Evolutionary conservation across 305 asterid species (phyloP).

Genomic region (Solanum hybrid): DNA sequence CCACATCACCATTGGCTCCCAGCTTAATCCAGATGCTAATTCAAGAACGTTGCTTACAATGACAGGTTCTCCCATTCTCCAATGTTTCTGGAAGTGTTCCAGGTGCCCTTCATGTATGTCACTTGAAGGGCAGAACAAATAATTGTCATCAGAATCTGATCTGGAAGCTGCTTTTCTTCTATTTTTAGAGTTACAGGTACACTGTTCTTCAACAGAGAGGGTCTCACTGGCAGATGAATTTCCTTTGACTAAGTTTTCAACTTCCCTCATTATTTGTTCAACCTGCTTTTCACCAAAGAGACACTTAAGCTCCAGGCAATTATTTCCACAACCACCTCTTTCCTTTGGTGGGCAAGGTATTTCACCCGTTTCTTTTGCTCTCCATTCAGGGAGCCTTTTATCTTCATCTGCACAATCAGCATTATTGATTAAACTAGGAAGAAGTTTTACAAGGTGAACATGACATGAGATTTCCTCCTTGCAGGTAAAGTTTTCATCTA

Average conservation of each 20-base stretch:
- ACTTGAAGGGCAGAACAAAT: slow-evolving; percentile 38
- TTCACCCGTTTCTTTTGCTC: slow-evolving; percentile 27
- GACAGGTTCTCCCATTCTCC: slow-evolving; percentile 51
- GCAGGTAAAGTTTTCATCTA: slow-evolving; percentile 14
- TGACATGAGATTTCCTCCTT: slow-evolving; percentile 6
- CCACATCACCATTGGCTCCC: slow-evolving; percentile 72
- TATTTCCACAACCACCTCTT: slow-evolving; percentile 48
- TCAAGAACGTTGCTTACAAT: slow-evolving; percentile 33
- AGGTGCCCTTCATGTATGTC: slow-evolving; percentile 32
- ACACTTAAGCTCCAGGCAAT: slow-evolving; percentile 31
- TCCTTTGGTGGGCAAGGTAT: slow-evolving; percentile 48
- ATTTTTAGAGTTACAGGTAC: slow-evolving; percentile 23
- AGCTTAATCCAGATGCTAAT: slow-evolving; percentile 43
- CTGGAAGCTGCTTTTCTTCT: slow-evolving; percentile 36
- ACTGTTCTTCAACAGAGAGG: slow-evolving; percentile 9
- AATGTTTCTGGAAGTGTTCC: slow-evolving; percentile 52
- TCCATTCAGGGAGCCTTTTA: slow-evolving; percentile 33
- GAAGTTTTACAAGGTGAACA: neutral
- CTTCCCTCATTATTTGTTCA: slow-evolving; percentile 27
- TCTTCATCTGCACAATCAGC: slow-evolving; percentile 14
- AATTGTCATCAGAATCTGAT: slow-evolving; percentile 34
- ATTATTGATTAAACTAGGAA: neutral
- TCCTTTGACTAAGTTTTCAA: slow-evolving; percentile 12
- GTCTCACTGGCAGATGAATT: slow-evolving; percentile 10
- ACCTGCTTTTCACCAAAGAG: slow-evolving; percentile 29